phyloP scores from a whole-genome alignment of 352 stramenopile genomes.

The Globisporangium carolinianum region DNA sequence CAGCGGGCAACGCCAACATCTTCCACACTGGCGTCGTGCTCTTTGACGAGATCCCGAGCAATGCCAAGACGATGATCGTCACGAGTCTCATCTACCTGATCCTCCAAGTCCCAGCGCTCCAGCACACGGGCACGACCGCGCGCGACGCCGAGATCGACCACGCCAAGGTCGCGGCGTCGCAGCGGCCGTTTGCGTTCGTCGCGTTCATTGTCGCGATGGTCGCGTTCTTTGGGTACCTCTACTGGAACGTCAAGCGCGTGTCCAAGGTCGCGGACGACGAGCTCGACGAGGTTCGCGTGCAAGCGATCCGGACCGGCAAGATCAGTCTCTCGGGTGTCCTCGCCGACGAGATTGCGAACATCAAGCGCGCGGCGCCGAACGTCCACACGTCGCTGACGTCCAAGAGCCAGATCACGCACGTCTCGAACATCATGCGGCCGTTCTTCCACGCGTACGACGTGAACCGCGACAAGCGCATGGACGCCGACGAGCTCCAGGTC shows the following conservation, averaged over 20 bases:
- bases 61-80: slow-evolving; percentile 88
- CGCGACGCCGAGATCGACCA: slow-evolving; percentile 69
- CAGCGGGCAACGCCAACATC: slow-evolving; percentile 57
- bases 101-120: slow-evolving; percentile 90
- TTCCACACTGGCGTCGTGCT: slow-evolving; percentile 73
- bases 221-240: slow-evolving; percentile 90
- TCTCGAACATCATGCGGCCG: slow-evolving; percentile 89
- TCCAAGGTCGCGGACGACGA: slow-evolving; percentile 57
- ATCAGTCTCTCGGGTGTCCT: slow-evolving; percentile 79
- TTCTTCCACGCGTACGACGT: slow-evolving; percentile 94
- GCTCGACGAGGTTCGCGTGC: slow-evolving; percentile 66
- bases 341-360: slow-evolving; percentile 65
- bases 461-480: slow-evolving; percentile 87
- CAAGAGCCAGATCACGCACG: slow-evolving; percentile 52
- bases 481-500: slow-evolving; percentile 86
- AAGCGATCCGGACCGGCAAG: slow-evolving; percentile 61
- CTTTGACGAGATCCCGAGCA: slow-evolving; percentile 84
- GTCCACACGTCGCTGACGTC: slow-evolving; percentile 46
- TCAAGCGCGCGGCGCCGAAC: slow-evolving; percentile 34
- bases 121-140: slow-evolving; percentile 72
- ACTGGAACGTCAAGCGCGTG: slow-evolving; percentile 85
- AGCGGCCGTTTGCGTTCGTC: slow-evolving; percentile 87
- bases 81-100: slow-evolving; percentile 95
- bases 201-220: slow-evolving; percentile 87
- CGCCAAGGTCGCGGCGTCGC: slow-evolving; percentile 57